Conservation (phyloP, 2,329 filamentous ascomycete genomes). For the Venturia effusa region DNA sequence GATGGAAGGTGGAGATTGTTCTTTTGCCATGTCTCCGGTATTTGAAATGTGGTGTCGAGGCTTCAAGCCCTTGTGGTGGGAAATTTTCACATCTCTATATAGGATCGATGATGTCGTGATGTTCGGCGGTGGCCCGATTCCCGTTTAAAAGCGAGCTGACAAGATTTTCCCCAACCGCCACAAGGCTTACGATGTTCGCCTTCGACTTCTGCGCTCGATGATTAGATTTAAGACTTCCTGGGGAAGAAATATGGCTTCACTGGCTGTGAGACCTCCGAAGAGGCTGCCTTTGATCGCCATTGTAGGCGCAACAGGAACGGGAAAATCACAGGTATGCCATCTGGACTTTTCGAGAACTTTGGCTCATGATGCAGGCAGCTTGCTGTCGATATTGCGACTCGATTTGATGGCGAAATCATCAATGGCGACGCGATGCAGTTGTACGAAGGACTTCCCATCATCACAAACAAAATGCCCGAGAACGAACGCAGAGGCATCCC, state of each 20-base stretch:
- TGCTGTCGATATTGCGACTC: conserved; percentile 74
- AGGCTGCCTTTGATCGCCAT: conserved; percentile 53
- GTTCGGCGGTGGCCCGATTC: neutral
- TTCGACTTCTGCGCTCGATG: neutral
- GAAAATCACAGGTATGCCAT: conserved; percentile 72
- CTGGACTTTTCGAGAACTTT: neutral
- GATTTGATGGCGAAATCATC: conserved; percentile 85
- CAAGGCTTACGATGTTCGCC: neutral
- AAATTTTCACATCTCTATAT: neutral
- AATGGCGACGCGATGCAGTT: conserved; percentile 98
- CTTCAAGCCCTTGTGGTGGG: neutral
- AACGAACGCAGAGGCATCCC: conserved; percentile 69
- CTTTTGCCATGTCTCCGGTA: conserved; percentile 18
- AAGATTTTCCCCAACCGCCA: neutral
- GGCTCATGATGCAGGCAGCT: conserved; percentile 43
- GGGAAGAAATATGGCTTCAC: neutral
- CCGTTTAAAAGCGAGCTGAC: neutral
- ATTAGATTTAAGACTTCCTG: neutral
- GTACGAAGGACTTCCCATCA: conserved; percentile 81
- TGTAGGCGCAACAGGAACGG: conserved; percentile 83
- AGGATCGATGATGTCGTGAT: conserved; percentile 4
- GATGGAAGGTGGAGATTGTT: conserved; percentile 47
- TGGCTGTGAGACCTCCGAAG: neutral
- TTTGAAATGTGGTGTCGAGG: conserved; percentile 11
- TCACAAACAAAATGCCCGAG: conserved; percentile 81